Base-by-base conservation (phyloP, 176 grass and related monocot genomes). In the Avena eriantha region DNA sequence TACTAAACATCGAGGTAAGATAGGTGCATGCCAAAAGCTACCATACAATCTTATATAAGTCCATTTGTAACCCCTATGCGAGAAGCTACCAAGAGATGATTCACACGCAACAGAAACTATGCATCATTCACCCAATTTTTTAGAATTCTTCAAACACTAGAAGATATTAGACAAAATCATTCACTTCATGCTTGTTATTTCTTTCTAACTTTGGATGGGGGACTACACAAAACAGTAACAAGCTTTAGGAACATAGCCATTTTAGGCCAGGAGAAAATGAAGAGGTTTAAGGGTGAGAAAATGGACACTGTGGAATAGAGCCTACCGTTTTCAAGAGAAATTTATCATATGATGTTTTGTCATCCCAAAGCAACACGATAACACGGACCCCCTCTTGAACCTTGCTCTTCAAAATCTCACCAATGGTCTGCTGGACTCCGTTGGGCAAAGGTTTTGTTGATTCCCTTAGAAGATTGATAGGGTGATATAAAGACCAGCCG, bases 301-400 rank as follows among this genome's bases (percentile, higher is more conserved):
- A 88, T 10, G 35, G 80, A 83, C 23, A 50, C 35, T 79, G 10
- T 48, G 49, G 81, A 86, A 82, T 64, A 80, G 56, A 69, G 68
- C 58, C 54, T 91, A 98, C 96, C 90, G 93, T 98, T 94, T 95
- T 98, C 58, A 98, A 84, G 46, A 94, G 87, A 88, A 95, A 94
- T 81, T 92, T 95, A 85, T 98, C 96, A 48, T 98, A 93, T 4
- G 93, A 95, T 45, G 96, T 98, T 69, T 98, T 98, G 84, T 98
- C 96, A 58, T 98, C 96, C 96, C 96, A 98, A 86, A 98, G 91
- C 83, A 98, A 86, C 86, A 98, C 81, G 16, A 98, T 92, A 55
- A 98, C 96, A 87, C 93, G 90, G 13, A 98, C 96, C 63, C 90
- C 96, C 77, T 98, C 96, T 41, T 94, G 87, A 10, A 93, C 91